These are phyloP conservation scores for Lolium rigidum DNA, from an alignment of 176 grass and related monocot species.

Conservation along the genomic window DNA sequence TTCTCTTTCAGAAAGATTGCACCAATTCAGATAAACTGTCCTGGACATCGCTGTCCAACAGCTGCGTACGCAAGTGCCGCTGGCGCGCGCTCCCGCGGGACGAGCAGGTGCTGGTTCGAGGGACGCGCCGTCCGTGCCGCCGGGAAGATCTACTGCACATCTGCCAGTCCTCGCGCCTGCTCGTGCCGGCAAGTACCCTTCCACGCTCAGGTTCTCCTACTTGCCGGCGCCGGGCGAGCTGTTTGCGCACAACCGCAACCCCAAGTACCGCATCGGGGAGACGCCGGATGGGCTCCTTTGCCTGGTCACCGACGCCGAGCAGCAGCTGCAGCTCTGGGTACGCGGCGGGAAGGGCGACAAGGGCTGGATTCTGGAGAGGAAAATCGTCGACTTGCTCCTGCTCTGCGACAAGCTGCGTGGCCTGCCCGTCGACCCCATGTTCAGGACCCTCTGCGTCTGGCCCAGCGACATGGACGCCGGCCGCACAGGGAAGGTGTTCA, in stretches of 20 bases:
- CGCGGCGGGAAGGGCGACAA: neutral
- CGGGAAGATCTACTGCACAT: constrained; percentile 28
- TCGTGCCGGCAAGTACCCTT: neutral
- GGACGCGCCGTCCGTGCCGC: neutral
- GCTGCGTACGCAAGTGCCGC: neutral
- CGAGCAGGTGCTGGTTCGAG: constrained; percentile 3
- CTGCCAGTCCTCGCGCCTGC: neutral
- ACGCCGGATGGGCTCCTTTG: neutral
- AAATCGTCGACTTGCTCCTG: neutral
- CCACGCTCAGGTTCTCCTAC: constrained; percentile 23
- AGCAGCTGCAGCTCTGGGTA: constrained; percentile 1
- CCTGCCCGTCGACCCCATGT: neutral
- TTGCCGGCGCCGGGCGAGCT: neutral
- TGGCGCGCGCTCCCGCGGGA: constrained; percentile 24
- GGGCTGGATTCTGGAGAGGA: neutral
- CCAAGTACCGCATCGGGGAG: constrained; percentile 2
- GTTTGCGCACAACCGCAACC: neutral
- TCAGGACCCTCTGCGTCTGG: neutral
- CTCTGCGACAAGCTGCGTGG: neutral
- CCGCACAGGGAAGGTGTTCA: neutral
- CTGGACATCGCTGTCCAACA: no score
- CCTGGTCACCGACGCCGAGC: neutral
- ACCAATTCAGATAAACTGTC: no score
- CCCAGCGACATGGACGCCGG: constrained; percentile 25
- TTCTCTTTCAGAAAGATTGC: no score